These are phyloP conservation scores for Borealophlyctis nickersoniae DNA, from an alignment of 192 early-diverging fungal genomes.

Conservation along the genomic window DNA sequence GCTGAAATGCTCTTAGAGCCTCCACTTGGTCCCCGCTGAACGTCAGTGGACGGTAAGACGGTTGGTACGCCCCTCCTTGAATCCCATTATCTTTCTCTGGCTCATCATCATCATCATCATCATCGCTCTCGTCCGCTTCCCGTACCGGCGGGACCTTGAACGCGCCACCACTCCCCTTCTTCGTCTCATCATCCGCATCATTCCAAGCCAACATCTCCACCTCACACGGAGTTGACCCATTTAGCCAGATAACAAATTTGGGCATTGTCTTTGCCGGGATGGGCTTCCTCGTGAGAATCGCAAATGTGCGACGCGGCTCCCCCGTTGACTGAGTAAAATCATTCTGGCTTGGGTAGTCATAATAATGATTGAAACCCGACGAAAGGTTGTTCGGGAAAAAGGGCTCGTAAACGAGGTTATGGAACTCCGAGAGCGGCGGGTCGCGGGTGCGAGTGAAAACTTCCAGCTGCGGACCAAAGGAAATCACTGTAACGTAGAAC, in stretches of 20 bases:
- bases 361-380: conserved; percentile 12
- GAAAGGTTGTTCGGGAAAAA: conserved; percentile 2
- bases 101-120: conserved; percentile 23
- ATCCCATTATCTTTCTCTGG: background rate
- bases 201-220: conserved; percentile 26
- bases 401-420: conserved; percentile 3
- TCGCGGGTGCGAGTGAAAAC: conserved; percentile 19
- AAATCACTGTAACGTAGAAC: conserved; percentile 33
- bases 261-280: conserved; percentile 29
- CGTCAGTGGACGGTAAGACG: conserved; percentile 9
- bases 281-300: conserved; percentile 30
- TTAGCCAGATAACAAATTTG: conserved; percentile 26
- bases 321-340: background rate
- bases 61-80: background rate
- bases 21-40: conserved; percentile 17
- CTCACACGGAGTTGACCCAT: conserved; percentile 12
- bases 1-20: conserved; percentile 32
- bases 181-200: conserved; percentile 3
- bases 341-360: conserved; percentile 20
- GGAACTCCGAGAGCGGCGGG: conserved; percentile 19
- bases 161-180: background rate
- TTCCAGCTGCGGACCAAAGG: conserved; percentile 37
- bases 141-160: no score
- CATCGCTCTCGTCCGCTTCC: conserved; percentile 6
- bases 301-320: conserved; percentile 33